Base-by-base conservation (phyloP, 768 basidiomycete genomes). In the Phaeotremella skinneri region DNA sequence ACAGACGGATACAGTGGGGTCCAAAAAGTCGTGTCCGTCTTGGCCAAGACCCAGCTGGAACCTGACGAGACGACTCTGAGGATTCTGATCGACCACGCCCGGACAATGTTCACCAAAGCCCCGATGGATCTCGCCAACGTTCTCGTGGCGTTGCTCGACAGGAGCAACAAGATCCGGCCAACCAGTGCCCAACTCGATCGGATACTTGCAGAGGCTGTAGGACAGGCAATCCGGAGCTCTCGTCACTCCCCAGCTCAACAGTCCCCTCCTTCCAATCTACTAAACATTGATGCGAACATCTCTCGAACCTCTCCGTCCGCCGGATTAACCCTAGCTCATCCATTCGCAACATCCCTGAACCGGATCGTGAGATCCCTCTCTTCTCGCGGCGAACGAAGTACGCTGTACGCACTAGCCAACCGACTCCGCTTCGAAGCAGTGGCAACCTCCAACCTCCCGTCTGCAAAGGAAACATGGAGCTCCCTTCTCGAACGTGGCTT, bases 401-500 rank as follows among this genome's bases (percentile, higher is more conserved):
- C 57, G 4, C 62, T 66, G 0, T 16, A 32, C 25, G 37, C 61
- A 9, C 42, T 71, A 4, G 61, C 60, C 11, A 63, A 62, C 26
- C 58, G 66, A 52, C 55, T 70, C 0, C 61, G 55, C 26, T 65
- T 58, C 42, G 66, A 70, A 20, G 61, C 66, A 9, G 45, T 58
- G 25, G 50, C 53, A 2, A 27, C 49, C 17, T 30, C 43, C 17
- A 34, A 31, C 20, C 32, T 57, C 31, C 67, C 70, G 1, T 56
- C 67, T 16, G 62, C 67, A 17, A 43, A 58, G n/a, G 50, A 52
- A 2, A 63, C 67, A 2, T 72, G 67, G 70, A 61, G 53, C 26
- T n/a, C 55, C 4, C 32, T 72, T 27, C 32, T 72, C 31, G 49
- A 52, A 7, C 49, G 67, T 30, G 70, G 70, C 2, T 69, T 49